Base-by-base conservation (phyloP, 2,329 filamentous ascomycete genomes). In the Acrodontium crateriforme region DNA sequence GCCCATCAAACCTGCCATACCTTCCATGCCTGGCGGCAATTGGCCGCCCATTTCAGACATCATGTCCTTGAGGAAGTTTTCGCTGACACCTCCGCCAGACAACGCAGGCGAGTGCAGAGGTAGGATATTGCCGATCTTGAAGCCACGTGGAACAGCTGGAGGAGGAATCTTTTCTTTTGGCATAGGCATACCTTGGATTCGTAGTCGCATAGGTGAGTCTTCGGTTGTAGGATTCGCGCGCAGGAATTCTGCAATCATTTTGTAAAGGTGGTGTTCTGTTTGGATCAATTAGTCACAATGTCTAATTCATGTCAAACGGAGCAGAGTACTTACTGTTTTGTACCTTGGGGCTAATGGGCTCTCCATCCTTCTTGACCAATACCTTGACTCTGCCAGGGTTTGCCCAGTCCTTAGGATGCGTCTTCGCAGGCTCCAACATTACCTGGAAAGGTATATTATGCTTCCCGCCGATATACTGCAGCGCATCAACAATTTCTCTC, bases 1-100 rank as follows among this genome's bases (percentile, higher is more conserved):
- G 18, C 31, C 29, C 13, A 43, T 43, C 20, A 22, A 16, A 35
- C 37, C 38, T 29, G 47, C 40, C 34, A 55, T 47, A 8, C 41
- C 40, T 27, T 35, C 41, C 42, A 50, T 41, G 12, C 47, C 46
- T 9, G 41, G 36, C 31, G 45, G 42, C 29, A 47, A 29, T 33
- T 49, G 45, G 9, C 47, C 48, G 6, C 46, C 41, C 82, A 95
- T 92, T 60, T 91, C 83, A 47, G 74, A 77, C 85, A 95, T 93
- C 67, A 94, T 92, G 44, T 95, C 85, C 65, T 89, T 83, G 48
- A 95, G 74, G 36, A 94, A 72, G 49, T 95, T 92, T 55, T 98
- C 89, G 37, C 74, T 85, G 8, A 95, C 82, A 18, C 89, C 89
- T 8, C 89, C 89, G 6, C 89, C 89, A 29, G 80, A 89, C 58